These are phyloP conservation scores for Saturnispora gosingensis DNA, from an alignment of 805 yeast genomes.

Conservation along the genomic window DNA sequence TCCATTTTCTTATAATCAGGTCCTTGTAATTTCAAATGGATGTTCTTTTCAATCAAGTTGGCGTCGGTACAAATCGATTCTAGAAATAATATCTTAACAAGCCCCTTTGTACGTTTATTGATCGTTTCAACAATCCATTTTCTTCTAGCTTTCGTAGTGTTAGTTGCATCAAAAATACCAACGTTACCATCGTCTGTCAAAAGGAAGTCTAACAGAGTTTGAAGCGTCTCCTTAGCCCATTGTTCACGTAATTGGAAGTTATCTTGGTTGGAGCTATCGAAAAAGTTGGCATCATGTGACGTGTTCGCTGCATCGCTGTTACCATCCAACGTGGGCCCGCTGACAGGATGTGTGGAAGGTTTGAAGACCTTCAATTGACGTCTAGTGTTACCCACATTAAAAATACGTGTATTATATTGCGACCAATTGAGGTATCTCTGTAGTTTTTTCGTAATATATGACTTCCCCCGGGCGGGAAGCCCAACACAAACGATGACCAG, in stretches of 20 bases:
- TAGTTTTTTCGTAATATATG: slow-evolving; percentile 58
- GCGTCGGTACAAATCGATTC: slow-evolving; percentile 85
- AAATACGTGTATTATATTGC: slow-evolving; percentile 55
- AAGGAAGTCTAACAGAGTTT: slow-evolving; percentile 36
- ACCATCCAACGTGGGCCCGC: slow-evolving; percentile 23
- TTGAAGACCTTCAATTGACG: slow-evolving; percentile 39
- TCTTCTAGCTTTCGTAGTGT: slow-evolving; percentile 41
- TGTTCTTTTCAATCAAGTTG: slow-evolving; percentile 70
- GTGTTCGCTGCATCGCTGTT: slow-evolving; percentile 12
- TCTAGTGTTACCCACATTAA: slow-evolving; percentile 69
- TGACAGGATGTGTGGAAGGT: slow-evolving; percentile 31
- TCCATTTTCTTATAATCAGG: slow-evolving; percentile 90
- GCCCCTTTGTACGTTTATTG: slow-evolving; percentile 24
- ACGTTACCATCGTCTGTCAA: slow-evolving; percentile 36
- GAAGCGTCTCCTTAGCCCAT: slow-evolving; percentile 44
- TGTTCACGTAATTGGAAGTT: slow-evolving; percentile 37
- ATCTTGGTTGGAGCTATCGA: slow-evolving; percentile 33
- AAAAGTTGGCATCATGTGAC: slow-evolving; percentile 33
- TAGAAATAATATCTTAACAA: slow-evolving; percentile 33
- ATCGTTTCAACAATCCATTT: slow-evolving; percentile 32
- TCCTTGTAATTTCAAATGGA: slow-evolving; percentile 77
- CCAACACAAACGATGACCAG: slow-evolving; percentile 67
- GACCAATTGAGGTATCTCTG: slow-evolving; percentile 50
- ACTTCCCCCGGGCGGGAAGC: slow-evolving; percentile 70
- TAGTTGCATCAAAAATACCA: slow-evolving; percentile 55